phyloP scores from a whole-genome alignment of 345 rosid genomes.

The Brassica carinata region DNA sequence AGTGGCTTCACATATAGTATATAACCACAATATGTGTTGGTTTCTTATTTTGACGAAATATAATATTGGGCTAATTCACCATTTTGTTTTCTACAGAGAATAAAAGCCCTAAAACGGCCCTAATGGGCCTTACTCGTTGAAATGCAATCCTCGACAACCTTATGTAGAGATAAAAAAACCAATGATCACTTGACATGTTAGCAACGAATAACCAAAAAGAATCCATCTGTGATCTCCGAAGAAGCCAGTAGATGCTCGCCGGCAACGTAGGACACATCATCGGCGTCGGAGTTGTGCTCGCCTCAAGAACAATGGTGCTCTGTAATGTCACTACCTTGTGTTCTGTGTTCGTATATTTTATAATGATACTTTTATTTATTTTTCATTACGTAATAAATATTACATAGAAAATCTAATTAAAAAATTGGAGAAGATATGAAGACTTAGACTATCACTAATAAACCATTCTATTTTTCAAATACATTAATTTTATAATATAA shows the following conservation, averaged over 20 bases:
- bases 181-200: slow-evolving; percentile 54
- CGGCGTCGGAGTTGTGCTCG: slow-evolving; percentile 84
- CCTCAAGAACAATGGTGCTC: slow-evolving; percentile 75
- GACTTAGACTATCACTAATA: neutral
- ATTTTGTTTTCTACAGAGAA: neutral
- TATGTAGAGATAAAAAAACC: slow-evolving; percentile 50
- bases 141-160: neutral
- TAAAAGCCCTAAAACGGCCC: neutral
- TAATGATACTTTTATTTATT: neutral
- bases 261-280: slow-evolving; percentile 86
- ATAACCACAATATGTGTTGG: neutral
- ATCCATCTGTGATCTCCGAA: slow-evolving; percentile 59
- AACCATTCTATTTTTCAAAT: no score
- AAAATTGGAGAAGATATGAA: neutral
- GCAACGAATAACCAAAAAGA: slow-evolving; percentile 48
- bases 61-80: neutral
- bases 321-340: slow-evolving; percentile 40
- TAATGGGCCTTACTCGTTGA: neutral
- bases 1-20: no score
- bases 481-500: no score
- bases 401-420: neutral
- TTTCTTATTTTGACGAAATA: neutral
- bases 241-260: slow-evolving; percentile 36
- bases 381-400: neutral
- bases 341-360: neutral